phyloP scores from a whole-genome alignment of 2,329 filamentous ascomycete genomes.

The Epichloe aotearoae region DNA sequence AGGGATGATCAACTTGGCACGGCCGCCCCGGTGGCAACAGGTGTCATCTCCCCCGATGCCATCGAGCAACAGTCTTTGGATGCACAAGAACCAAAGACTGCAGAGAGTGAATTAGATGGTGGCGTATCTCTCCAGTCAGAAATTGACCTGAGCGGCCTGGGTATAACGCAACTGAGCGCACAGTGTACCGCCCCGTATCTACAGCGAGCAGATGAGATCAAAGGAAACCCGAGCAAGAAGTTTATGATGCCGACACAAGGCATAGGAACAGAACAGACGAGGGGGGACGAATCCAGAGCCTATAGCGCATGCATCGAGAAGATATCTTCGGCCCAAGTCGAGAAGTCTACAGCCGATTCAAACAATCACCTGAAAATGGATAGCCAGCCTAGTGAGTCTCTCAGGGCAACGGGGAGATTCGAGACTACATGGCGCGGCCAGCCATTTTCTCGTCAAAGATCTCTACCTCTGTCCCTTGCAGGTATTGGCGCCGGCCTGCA shows the following conservation, averaged over 20 bases:
- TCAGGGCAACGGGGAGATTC: background rate
- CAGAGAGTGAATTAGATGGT: constrained; percentile 2
- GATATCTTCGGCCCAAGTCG: background rate
- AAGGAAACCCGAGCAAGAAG: background rate
- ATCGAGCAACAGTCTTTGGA: background rate
- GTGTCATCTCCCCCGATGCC: background rate
- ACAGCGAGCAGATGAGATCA: background rate
- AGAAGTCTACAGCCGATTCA: background rate
- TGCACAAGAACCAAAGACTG: background rate
- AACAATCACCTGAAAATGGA: background rate
- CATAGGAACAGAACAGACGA: background rate
- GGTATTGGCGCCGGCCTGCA: constrained; percentile 15
- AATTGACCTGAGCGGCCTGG: background rate
- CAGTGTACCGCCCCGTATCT: background rate
- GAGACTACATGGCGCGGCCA: background rate
- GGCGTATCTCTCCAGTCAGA: constrained; percentile 2
- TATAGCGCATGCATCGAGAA: background rate
- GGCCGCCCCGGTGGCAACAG: background rate
- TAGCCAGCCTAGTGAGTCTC: background rate
- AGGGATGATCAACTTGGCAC: background rate
- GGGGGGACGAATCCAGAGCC: background rate
- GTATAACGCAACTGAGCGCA: background rate
- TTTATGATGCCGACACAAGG: background rate
- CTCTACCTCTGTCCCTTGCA: constrained; percentile 10
- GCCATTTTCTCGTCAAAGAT: background rate